Evolutionary conservation across 176 grass and related monocot genomes (phyloP).

Genomic region (Canna indica): DNA sequence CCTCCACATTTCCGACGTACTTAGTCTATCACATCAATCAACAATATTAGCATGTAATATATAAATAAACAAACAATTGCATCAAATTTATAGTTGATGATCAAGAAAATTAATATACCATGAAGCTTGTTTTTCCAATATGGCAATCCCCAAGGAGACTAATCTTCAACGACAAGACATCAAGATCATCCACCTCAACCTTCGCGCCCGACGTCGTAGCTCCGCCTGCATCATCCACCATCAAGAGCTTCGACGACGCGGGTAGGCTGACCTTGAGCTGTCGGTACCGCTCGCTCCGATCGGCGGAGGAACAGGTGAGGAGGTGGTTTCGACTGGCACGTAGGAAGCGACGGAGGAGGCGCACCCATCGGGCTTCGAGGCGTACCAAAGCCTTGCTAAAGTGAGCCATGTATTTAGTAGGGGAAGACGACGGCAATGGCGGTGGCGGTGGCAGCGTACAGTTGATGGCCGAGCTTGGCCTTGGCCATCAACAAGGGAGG

Average conservation of each 20-base stretch:
- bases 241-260: too few relatives aligned
- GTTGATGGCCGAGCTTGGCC: background rate
- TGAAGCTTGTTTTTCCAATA: conserved; percentile 96
- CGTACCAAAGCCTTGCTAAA: background rate
- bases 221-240: too few relatives aligned
- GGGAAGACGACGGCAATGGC: background rate
- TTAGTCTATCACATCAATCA: background rate
- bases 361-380: background rate
- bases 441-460: background rate
- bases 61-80: background rate
- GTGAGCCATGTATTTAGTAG: background rate
- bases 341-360: background rate
- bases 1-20: conserved; percentile 3
- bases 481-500: background rate
- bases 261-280: background rate
- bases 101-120: conserved; percentile 61
- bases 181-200: too few relatives aligned
- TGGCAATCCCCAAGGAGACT: conserved; percentile 86
- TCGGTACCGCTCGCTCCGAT: background rate
- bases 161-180: conserved; percentile 80
- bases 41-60: background rate
- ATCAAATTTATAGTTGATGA: background rate
- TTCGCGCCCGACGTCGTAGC: too few relatives aligned
- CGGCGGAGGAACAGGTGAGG: background rate
- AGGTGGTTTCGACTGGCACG: background rate